Percentiles rank a stretch among this genome's conserved stretches.
phyloP scores from a whole-genome alignment of 176 grass and related monocot species.

The barley (Hordeum vulgare) region DNA sequence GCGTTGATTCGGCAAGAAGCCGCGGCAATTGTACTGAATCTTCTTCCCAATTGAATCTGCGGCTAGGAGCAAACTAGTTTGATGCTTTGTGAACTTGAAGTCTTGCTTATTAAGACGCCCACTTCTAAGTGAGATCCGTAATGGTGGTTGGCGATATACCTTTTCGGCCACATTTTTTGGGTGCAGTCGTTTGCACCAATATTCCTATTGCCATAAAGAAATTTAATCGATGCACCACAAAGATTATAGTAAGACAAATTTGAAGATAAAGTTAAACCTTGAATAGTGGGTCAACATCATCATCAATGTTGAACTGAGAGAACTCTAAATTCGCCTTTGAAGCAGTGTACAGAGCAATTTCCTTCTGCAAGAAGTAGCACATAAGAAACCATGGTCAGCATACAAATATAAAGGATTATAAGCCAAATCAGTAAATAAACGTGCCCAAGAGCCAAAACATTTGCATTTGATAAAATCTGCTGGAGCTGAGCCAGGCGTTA shows the following conservation, averaged over 20 bases:
- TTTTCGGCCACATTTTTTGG: conserved; percentile 95
- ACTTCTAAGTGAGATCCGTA: conserved; percentile 72
- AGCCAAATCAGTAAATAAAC: neutral
- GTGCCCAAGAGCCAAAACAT: neutral
- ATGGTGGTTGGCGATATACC: conserved; percentile 84
- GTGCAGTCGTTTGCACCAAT: conserved; percentile 97
- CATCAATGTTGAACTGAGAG: conserved; percentile 98
- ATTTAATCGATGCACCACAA: neutral
- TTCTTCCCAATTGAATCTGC: conserved; percentile 81
- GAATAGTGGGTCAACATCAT: conserved; percentile 91
- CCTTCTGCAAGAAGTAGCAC: conserved; percentile 62
- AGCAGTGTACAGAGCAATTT: conserved; percentile 96
- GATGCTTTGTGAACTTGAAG: conserved; percentile 86
- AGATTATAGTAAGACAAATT: neutral
- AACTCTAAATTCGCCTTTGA: conserved; percentile 95
- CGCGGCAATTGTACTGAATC: conserved; percentile 76
- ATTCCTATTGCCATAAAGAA: conserved; percentile 60
- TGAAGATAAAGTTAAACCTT: conserved; percentile 57
- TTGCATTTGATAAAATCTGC: neutral
- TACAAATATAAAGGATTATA: neutral
- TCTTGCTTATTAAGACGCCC: conserved; percentile 90
- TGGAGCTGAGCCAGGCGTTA: conserved; percentile 7
- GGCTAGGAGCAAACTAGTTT: conserved; percentile 57
- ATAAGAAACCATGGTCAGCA: conserved; percentile 27
- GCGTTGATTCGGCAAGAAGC: conserved; percentile 84